Percentiles rank a stretch among this genome's conserved stretches.
These are phyloP conservation scores for Asterochloris erici DNA, from an alignment of 139 green algal species.

Conservation along the genomic window DNA sequence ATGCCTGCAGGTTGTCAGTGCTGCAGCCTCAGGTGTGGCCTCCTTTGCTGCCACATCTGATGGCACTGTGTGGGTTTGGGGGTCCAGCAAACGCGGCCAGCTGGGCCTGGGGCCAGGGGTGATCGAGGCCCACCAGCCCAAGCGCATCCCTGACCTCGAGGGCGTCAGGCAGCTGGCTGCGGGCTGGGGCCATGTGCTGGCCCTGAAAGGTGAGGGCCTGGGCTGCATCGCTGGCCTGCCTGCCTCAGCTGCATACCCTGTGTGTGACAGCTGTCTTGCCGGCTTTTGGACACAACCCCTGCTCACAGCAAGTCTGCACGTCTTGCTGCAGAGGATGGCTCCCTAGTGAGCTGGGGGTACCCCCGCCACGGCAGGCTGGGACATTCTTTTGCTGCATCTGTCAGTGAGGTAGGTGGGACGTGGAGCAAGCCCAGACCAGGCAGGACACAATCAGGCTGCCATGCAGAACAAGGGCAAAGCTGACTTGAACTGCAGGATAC, in stretches of 20 bases:
- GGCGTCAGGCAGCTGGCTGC: slow-evolving; percentile 18
- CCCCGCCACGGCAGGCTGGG: slow-evolving; percentile 28
- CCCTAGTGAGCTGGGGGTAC: slow-evolving; percentile 35
- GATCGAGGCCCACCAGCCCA: neutral
- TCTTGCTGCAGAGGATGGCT: slow-evolving; percentile 27
- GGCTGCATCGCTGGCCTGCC: neutral
- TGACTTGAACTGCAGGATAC: neutral
- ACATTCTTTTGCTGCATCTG: slow-evolving; percentile 25
- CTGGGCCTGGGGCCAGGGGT: slow-evolving; percentile 35
- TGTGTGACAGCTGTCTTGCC: neutral
- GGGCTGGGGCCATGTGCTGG: slow-evolving; percentile 40
- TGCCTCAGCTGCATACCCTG: neutral
- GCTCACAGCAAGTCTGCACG: neutral
- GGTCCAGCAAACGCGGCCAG: slow-evolving; percentile 41
- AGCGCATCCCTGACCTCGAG: slow-evolving; percentile 18
- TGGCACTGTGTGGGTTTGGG: slow-evolving; percentile 43
- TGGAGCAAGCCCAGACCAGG: neutral
- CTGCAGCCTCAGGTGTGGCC: slow-evolving; percentile 32
- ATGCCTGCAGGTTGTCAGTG: slow-evolving; percentile 11
- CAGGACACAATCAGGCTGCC: neutral
- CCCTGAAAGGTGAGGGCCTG: slow-evolving; percentile 19
- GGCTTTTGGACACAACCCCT: neutral
- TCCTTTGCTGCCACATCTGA: slow-evolving; percentile 29
- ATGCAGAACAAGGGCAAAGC: neutral
- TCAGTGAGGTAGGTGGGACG: neutral